These are phyloP conservation scores for Russula brevipes DNA, from an alignment of 768 basidiomycete genomes.

Conservation along the genomic window DNA sequence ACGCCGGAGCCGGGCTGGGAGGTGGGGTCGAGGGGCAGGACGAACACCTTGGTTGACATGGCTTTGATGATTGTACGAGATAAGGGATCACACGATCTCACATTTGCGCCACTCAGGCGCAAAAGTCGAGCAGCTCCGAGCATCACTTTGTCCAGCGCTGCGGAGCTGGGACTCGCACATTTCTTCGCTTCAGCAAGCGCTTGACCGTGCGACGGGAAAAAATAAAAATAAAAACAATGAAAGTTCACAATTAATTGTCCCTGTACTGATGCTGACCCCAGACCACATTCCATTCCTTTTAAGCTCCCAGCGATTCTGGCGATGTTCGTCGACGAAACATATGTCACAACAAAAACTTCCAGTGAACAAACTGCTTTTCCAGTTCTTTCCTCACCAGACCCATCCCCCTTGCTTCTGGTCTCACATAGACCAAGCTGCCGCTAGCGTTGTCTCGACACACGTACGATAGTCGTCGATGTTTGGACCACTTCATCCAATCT, in stretches of 20 bases:
- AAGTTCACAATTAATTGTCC: not conserved
- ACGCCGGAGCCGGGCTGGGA: conserved; percentile 30
- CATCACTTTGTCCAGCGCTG: not conserved
- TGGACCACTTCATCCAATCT: not conserved
- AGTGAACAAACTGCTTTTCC: not conserved
- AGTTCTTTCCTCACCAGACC: conserved; percentile 11
- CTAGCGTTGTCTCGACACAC: not conserved
- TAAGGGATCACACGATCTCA: conserved; percentile 23
- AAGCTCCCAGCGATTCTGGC: conserved; percentile 5
- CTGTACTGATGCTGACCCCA: not conserved
- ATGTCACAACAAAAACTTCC: not conserved
- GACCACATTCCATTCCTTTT: not conserved
- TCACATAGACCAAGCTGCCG: conserved; percentile 11
- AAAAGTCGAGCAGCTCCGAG: conserved; percentile 6
- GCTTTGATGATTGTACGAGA: conserved; percentile 1
- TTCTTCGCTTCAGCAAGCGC: too few relatives aligned
- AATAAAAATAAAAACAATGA: not conserved
- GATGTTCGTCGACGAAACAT: not conserved
- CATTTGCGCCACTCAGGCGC: conserved; percentile 3
- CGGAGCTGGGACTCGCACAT: not conserved
- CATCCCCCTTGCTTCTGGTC: conserved; percentile 6
- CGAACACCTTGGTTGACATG: conserved; percentile 51
- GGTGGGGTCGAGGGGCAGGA: conserved; percentile 54
- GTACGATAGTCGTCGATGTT: not conserved
- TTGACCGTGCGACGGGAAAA: too few relatives aligned